Base-by-base conservation (phyloP, 2,329 filamentous ascomycete species). In the Beauveria medogensis region DNA sequence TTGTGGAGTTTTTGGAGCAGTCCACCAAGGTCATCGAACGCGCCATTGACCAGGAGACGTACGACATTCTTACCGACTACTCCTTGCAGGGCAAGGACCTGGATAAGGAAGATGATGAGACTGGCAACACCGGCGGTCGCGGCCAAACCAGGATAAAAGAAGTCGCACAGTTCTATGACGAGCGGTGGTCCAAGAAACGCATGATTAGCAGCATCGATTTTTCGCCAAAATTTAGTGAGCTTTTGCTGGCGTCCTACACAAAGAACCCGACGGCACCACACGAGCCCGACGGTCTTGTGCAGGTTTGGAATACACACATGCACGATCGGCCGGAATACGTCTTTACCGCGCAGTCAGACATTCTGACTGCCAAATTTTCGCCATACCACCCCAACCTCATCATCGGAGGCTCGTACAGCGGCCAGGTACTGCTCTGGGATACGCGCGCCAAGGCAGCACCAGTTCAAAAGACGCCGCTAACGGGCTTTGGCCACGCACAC, bases 11-110 rank as follows among this genome's bases (percentile, higher is more conserved):
- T 70, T 86, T 99, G 34, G 94, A 99, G 69, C 85, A 91, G 67
- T 97, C 93, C 24, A 96, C 91, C 61, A 99, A 97, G 75, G 92
- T 99, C 54, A 93, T 99, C 67, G 94, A 99, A 77, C 86, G 94
- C 69, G 93, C 94, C 5, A 78, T 99, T 65, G 94, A 97, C 69
- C 89, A 96, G 70, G 91, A 97, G 69, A 77, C 75, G 61, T 99
- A 97, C 72, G 94, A 99, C 72, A 91, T 99, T 63, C 80, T 99
- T 63, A 92, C 91, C 62, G 92, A 99, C 75, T 99, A 99, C 74
- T 91, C 92, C 44, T 80, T 95, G 44, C 89, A 90, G 62, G 89
- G 89, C 6, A 80, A 89, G 62, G 87, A 88, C 59, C 77, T 87
- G 12, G 84, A 94, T 46, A 91, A 95, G 52, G 92, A 95, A 54